Base-by-base conservation (phyloP, 2,329 filamentous ascomycete species). In the Trematosphaeria pertusa region DNA sequence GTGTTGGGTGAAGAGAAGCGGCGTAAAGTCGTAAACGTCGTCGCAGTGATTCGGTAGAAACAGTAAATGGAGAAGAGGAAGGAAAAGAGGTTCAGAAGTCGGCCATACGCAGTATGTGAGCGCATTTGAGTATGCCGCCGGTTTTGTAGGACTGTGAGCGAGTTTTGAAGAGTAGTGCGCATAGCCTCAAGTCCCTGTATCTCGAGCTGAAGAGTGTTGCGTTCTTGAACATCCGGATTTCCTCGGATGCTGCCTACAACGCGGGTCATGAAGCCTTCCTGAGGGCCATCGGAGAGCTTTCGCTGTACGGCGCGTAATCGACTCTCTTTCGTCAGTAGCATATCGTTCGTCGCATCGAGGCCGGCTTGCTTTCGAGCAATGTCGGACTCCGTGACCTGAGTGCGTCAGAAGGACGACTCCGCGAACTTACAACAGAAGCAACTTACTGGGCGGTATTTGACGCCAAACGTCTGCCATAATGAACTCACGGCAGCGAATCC, bases 401-500 rank as follows among this genome's bases (percentile, higher is more conserved):
- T 12, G 33, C 2, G 37, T 70, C 19, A 68, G 62, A 30, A 52
- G 36, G 11, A 6, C 9, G 33, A 8, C n/a, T 26, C n/a, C 1
- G n/a, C 5, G 19, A 12, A n/a, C 1, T 39, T 2, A 3, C 26
- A 12, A 15, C 7, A 28, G 3, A 14, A 34, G 17, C 4, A 9
- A 56, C 70, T 58, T 52, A 79, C 83, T 3, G 82, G 82, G 21
- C 81, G 79, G 35, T 83, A 76, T 30, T 81, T 82, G 21, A 85
- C 84, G 18, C 85, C 82, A 71, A 95, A 90, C 0, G 84, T 89
- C 64, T 95, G 88, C 89, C 91, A 96, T 1, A 91, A 85, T 1
- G 88, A 87, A 18, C 88, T 92, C 24, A 95, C 88, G n/a, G 89
- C 89, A 5, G 91, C 91, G 62, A 95, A 96, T 0, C 91, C 91